Evolutionary conservation across 768 basidiomycete species (phyloP).

Genomic region (Termitomyces titanicus): DNA sequence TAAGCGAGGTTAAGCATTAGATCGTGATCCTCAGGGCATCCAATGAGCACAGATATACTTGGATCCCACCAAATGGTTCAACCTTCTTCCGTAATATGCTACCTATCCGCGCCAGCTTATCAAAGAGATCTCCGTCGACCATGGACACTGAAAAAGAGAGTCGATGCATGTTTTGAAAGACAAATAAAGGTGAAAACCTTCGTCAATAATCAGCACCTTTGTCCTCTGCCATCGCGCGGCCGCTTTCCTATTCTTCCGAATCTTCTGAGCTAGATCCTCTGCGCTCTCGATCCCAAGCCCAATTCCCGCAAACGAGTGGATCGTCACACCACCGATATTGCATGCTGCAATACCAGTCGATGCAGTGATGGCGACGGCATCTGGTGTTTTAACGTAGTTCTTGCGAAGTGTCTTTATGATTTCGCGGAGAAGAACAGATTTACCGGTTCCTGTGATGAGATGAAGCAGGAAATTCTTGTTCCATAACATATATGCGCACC

Average conservation of each 20-base stretch:
- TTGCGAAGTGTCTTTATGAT: conserved; percentile 75
- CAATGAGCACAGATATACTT: conserved; percentile 41
- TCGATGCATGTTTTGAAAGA: not conserved
- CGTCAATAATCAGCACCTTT: conserved; percentile 80
- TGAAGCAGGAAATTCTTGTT: not conserved
- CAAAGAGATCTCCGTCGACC: conserved; percentile 91
- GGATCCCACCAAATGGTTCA: conserved; percentile 90
- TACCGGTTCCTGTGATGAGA: conserved; percentile 75
- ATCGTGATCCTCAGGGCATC: not conserved
- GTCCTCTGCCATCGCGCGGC: conserved; percentile 77
- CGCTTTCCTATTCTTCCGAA: conserved; percentile 85
- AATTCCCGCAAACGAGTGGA: conserved; percentile 95
- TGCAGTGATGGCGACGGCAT: conserved; percentile 90
- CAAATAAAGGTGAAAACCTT: conserved; percentile 43
- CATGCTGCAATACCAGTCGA: conserved; percentile 92
- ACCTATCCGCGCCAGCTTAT: conserved; percentile 81
- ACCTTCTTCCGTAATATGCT: conserved; percentile 54
- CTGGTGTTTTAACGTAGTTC: conserved; percentile 46
- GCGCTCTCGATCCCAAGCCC: conserved; percentile 73
- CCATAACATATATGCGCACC: conserved; percentile 45
- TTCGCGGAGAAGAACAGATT: conserved; percentile 90
- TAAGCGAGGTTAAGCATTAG: conserved; percentile 22
- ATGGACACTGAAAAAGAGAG: conserved; percentile 77
- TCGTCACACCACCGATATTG: conserved; percentile 93
- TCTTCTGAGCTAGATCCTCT: conserved; percentile 57